Percentiles rank a stretch among this genome's conserved stretches.
Conservation (phyloP, 208 protist genomes). For the Crithidia acanthocephali region DNA sequence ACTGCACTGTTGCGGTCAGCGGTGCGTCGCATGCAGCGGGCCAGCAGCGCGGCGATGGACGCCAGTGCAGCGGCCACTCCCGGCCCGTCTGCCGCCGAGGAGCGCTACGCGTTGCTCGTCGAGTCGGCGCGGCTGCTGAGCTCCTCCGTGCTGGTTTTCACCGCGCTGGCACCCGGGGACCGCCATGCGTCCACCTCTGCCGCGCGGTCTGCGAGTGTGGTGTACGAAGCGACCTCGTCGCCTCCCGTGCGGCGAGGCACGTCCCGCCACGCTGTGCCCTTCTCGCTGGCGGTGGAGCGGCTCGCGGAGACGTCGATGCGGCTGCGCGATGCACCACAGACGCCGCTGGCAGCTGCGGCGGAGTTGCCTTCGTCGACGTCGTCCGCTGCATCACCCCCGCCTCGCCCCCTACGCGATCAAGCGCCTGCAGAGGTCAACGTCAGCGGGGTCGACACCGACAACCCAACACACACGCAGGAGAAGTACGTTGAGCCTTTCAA, state of each 20-base stretch:
- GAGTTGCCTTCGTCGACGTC: neutral
- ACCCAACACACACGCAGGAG: too few species aligned
- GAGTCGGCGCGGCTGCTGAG: conserved; percentile 17
- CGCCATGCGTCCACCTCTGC: neutral
- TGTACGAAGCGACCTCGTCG: neutral
- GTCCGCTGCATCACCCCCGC: neutral
- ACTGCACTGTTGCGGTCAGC: conserved; percentile 9
- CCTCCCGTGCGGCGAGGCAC: neutral
- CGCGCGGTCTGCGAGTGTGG: conserved; percentile 1
- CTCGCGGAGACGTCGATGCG: neutral
- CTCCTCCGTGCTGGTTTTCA: conserved; percentile 17
- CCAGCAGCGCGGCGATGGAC: conserved; percentile 13
- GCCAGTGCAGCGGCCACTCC: neutral
- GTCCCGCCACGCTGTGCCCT: neutral
- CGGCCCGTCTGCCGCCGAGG: neutral
- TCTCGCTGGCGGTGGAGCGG: neutral
- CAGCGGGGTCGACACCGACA: too few species aligned
- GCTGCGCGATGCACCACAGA: too few species aligned
- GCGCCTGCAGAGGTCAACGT: too few species aligned
- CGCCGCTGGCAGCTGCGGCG: neutral
- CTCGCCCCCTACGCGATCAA: neutral
- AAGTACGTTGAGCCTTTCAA: neutral
- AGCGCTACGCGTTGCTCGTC: conserved; percentile 13
- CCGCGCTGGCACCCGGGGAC: neutral
- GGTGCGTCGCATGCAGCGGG: conserved; percentile 13